These are phyloP conservation scores for Neopestalotiopsis clavispora DNA, from an alignment of 2,329 filamentous ascomycete species.

Conservation along the genomic window DNA sequence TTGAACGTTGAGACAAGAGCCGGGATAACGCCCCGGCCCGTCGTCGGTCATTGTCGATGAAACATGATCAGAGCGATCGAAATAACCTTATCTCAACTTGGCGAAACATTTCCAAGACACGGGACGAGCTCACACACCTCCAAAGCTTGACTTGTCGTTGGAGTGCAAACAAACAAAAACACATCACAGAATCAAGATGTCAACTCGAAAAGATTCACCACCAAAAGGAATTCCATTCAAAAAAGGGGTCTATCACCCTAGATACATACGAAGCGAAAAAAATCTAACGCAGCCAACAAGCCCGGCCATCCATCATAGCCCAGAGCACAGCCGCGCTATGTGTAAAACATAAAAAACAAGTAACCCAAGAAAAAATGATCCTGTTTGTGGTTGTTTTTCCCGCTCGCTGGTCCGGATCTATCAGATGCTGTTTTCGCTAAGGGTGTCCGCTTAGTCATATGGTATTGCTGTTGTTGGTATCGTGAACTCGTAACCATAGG, in stretches of 20 bases:
- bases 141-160: neutral
- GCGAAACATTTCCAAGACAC: neutral
- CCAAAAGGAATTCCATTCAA: conserved; percentile 15
- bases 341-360: conserved; percentile 2
- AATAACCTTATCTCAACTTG: neutral
- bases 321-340: conserved; percentile 8
- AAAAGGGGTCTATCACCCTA: conserved; percentile 9
- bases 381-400: conserved; percentile 1
- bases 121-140: neutral
- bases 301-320: conserved; percentile 9
- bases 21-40: neutral
- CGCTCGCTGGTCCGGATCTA: conserved; percentile 14
- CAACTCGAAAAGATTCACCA: neutral
- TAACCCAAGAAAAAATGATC: conserved; percentile 15
- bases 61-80: neutral
- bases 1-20: neutral
- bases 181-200: neutral
- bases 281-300: conserved; percentile 5
- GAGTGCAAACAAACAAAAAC: neutral
- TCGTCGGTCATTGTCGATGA: neutral
- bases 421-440: conserved; percentile 3
- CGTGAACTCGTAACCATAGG: conserved; percentile 13
- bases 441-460: conserved; percentile 8
- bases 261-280: conserved; percentile 14
- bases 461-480: conserved; percentile 12